These are phyloP conservation scores for Capsicum baccatum DNA, from an alignment of 257 asterid species.

Conservation along the genomic window DNA sequence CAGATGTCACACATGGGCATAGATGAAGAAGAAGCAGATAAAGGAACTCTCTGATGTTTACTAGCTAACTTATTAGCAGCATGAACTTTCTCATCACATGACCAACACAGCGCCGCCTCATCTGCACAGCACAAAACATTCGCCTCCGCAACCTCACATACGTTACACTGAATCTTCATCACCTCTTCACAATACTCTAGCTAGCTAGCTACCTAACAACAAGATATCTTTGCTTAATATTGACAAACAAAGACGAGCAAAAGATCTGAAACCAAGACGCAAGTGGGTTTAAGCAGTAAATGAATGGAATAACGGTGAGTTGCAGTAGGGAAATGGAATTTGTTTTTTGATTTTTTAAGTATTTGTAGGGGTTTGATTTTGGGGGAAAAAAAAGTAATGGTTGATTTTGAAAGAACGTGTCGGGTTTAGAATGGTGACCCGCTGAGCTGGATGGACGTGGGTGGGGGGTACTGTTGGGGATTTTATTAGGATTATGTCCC, in stretches of 20 bases:
- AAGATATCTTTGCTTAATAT: not conserved
- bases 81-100: constrained; percentile 76
- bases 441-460: constrained; percentile 33
- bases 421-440: constrained; percentile 37
- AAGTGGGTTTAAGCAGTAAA: constrained; percentile 14
- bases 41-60: constrained; percentile 79
- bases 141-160: constrained; percentile 82
- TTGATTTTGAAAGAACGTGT: constrained; percentile 35
- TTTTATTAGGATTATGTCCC: not conserved
- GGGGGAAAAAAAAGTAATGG: constrained; percentile 30
- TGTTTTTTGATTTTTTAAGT: not conserved
- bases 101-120: constrained; percentile 80
- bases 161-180: constrained; percentile 96
- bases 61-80: constrained; percentile 79
- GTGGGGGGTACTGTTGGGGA: not conserved
- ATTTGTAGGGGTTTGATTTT: not conserved
- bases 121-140: constrained; percentile 84
- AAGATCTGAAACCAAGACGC: not conserved
- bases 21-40: constrained; percentile 57
- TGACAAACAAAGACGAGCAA: not conserved
- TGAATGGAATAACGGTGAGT: not conserved
- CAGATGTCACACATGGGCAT: constrained; percentile 92
- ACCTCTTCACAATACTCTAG: not conserved
- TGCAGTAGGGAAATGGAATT: not conserved
- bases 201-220: not conserved